Base-by-base conservation (phyloP, 2,329 filamentous ascomycete genomes). In the Fusarium keratoplasticum region DNA sequence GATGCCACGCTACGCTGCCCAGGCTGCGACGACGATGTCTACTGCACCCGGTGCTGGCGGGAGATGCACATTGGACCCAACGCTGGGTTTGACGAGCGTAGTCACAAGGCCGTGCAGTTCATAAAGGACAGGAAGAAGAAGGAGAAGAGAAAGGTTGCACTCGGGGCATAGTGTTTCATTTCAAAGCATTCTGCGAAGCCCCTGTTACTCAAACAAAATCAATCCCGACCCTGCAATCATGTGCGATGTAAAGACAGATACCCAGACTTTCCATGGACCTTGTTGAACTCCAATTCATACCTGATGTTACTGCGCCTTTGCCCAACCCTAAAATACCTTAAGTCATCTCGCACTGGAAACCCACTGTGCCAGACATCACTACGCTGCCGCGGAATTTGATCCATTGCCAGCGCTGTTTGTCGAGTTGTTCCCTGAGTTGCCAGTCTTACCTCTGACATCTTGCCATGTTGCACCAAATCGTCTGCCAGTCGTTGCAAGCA, bases 391-490 rank as follows among this genome's bases (percentile, higher is more conserved):
- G 9, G 76, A 74, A 52, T 57, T 63, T 7, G 74, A 76, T 27
- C 76, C 76, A 31, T 78, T 77, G 25, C 74, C 66, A 18, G 18
- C 44, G 11, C 64, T 67, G 42, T 62, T 66, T 2, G 58, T 29
- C 5, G 68, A 61, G 29, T 60, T 66, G 33, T 73, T 74, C 22
- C 71, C 70, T 6, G 76, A 73, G 14, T 70, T 65, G 16, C 72
- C 61, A 0, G 80, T 69, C 66, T 82, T 82, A 2, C 93, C 93
- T 2, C 93, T 94, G 60, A 97, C 92, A 80, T 97, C 95, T 81
- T 96, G 90, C 95, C 95, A 98, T 2, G 93, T 95, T 6, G 94
- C 94, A 50, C 93, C 93, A 76, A 97, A 95, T 35, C 95, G 89
- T 66, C 95, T 86, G 7, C 95, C 91, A 0, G 95, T 97, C 77